Percentiles rank a stretch among this genome's conserved stretches.
Conservation (phyloP, 2,329 filamentous ascomycete species). For the Polytolypa hystricis region DNA sequence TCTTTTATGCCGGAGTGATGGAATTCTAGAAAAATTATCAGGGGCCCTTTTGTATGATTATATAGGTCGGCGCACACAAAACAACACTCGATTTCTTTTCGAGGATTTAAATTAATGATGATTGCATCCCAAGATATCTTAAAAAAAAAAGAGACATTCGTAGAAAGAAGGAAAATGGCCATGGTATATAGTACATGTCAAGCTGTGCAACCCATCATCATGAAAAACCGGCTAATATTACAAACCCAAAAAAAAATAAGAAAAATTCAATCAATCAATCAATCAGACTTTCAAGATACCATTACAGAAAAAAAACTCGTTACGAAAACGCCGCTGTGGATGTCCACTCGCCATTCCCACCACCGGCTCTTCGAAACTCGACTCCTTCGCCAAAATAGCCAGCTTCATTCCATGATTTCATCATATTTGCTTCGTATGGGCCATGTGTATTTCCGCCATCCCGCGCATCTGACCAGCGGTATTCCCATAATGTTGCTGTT, state of each 20-base stretch:
- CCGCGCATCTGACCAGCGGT: conserved; percentile 78
- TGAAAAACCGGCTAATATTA: no score
- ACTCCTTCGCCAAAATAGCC: conserved; percentile 83
- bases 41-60: conserved; percentile 2
- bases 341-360: conserved; percentile 46
- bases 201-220: no score
- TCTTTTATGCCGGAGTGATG: conserved; percentile 1
- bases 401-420: conserved; percentile 83
- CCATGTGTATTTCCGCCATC: conserved; percentile 72
- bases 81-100: no score
- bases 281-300: no score
- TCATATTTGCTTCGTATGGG: conserved; percentile 72
- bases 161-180: no score
- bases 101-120: no score
- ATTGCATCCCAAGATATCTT: no score
- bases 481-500: conserved; percentile 63
- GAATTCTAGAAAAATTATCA: not conserved
- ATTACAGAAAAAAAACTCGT: no score
- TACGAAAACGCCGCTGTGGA: conserved; percentile 41
- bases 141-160: no score
- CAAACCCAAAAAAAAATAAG: not conserved
- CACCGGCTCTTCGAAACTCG: conserved; percentile 56
- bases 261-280: not conserved
- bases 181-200: no score
- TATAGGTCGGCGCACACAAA: conserved; percentile 4